A percentile compares a stretch with the other conserved stretches of the same genome.
phyloP scores from a whole-genome alignment of 495 filamentous ascomycete species.

The Trichocladium antarcticum region DNA sequence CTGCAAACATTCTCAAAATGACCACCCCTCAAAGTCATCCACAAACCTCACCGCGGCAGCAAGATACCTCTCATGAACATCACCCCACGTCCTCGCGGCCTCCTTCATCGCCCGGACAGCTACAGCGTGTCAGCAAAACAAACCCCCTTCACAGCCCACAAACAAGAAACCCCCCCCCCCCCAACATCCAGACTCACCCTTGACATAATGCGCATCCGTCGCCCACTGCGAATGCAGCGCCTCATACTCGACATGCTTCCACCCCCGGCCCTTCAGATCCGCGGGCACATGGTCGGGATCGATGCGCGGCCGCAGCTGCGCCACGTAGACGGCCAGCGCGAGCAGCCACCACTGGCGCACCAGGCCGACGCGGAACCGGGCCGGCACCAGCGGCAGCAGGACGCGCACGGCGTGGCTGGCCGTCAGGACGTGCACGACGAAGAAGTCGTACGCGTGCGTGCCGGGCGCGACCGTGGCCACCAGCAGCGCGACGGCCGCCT shows the following conservation, averaged over 20 bases:
- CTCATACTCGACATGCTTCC: slow-evolving; percentile 62
- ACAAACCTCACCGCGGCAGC: slow-evolving; percentile 70
- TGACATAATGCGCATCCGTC: slow-evolving; percentile 73
- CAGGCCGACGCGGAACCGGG: slow-evolving; percentile 57
- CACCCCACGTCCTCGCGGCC: slow-evolving; percentile 70
- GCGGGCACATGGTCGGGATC: slow-evolving; percentile 52
- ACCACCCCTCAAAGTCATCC: slow-evolving; percentile 69
- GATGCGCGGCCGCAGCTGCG: slow-evolving; percentile 60
- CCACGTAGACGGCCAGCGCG: slow-evolving; percentile 63
- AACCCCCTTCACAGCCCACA: not conserved
- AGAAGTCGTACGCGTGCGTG: slow-evolving; percentile 69
- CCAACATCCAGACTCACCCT: slow-evolving; percentile 36
- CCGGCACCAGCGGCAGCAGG: slow-evolving; percentile 66
- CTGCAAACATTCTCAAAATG: not conserved
- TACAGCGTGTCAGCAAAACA: slow-evolving; percentile 17
- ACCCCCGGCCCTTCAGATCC: slow-evolving; percentile 52
- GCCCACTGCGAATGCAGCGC: slow-evolving; percentile 53
- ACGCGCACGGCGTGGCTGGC: slow-evolving; percentile 80
- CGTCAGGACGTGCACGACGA: slow-evolving; percentile 68
- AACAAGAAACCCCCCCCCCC: not conserved
- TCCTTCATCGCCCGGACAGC: slow-evolving; percentile 64
- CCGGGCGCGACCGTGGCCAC: slow-evolving; percentile 48
- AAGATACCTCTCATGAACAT: slow-evolving; percentile 63
- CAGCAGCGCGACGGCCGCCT: slow-evolving; percentile 61
- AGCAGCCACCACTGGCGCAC: slow-evolving; percentile 85